Base-by-base conservation (phyloP, 2,329 filamentous ascomycete species). In the Paecilomyces fulvus region DNA sequence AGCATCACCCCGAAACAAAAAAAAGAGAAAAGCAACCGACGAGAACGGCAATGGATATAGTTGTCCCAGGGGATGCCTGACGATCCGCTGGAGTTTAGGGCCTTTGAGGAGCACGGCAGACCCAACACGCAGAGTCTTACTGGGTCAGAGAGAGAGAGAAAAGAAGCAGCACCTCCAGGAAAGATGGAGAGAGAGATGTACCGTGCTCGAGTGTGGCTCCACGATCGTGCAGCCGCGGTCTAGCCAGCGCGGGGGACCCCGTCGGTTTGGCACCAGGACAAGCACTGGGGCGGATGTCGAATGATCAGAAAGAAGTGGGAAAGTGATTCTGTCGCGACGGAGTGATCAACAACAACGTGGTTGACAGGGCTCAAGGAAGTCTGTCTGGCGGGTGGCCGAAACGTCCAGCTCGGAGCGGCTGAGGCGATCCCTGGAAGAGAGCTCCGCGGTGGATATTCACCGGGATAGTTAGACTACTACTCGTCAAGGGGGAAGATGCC, bases 331-430 rank as follows among this genome's bases (percentile, higher is more conserved):
- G 20, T 49, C 48, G 33, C 33, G 25, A 49, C 48, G 48, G 48
- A 49, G 48, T 23, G 59, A 64, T 62, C 62, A 57, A 58, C 61
- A 52, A 55, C 61, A 64, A 64, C 63, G 63, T 64, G 63, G 61
- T 64, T 64, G 63, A 64, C 63, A 64, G 61, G 63, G 63, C 57
- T 60, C 54, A 53, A 55, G 52, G 46, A 53, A 33, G 33, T 17
- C 37, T n/a, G 33, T 28, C 17, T 21, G 30, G 50, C 17, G 17
- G 50, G 50, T 28, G 50, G 25, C 50, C 20, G 43, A 54, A 54
- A 52, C 14, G 30, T 30, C 33, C n/a, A 50, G 28, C 30, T 49
- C 46, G 46, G 53, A 21, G 51, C 21, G 48, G 53, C 43, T 31
- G 53, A 50, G 46, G n/a, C 53, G 53, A 55, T 50, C 53, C 43